A percentile compares a stretch with the other conserved stretches of the same genome.
These are phyloP conservation scores for Populus hybrid DNA, from an alignment of 441 rosid genomes.

Conservation along the genomic window DNA sequence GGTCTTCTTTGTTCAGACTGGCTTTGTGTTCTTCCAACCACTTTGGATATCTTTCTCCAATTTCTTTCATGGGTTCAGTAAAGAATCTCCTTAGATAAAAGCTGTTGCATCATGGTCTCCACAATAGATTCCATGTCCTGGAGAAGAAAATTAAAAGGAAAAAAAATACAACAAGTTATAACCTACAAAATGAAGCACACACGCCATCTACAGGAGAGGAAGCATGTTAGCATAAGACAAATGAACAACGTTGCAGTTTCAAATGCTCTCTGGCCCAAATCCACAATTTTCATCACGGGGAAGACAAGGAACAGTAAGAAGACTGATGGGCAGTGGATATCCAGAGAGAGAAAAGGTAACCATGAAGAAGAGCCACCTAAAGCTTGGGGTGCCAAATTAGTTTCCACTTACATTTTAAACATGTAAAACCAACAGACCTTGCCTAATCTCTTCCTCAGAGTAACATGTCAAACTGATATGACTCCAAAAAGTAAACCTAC, in stretches of 20 bases:
- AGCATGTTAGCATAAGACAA: background rate
- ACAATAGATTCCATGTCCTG: slow-evolving; percentile 93
- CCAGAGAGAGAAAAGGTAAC: background rate
- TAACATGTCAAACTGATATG: background rate
- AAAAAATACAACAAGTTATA: background rate
- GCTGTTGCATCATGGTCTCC: slow-evolving; percentile 98
- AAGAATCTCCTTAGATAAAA: slow-evolving; percentile 89
- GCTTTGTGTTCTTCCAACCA: slow-evolving; percentile 86
- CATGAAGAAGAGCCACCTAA: background rate
- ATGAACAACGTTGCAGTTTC: background rate
- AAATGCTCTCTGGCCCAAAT: background rate
- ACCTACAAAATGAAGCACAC: background rate
- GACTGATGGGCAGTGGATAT: no score
- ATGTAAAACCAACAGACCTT: background rate
- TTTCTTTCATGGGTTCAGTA: slow-evolving; percentile 96
- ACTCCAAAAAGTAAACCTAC: background rate
- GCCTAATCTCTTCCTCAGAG: background rate
- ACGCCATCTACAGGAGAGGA: background rate
- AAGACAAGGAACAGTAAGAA: background rate
- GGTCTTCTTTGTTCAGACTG: slow-evolving; percentile 60
- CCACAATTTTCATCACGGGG: background rate
- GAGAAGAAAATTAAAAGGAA: slow-evolving; percentile 6
- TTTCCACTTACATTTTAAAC: background rate
- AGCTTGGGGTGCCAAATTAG: background rate
- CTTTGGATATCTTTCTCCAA: slow-evolving; percentile 83